A percentile compares a stretch with the other conserved stretches of the same genome.
Conservation (phyloP, 495 filamentous ascomycete genomes). For the Trichoderma virens region DNA sequence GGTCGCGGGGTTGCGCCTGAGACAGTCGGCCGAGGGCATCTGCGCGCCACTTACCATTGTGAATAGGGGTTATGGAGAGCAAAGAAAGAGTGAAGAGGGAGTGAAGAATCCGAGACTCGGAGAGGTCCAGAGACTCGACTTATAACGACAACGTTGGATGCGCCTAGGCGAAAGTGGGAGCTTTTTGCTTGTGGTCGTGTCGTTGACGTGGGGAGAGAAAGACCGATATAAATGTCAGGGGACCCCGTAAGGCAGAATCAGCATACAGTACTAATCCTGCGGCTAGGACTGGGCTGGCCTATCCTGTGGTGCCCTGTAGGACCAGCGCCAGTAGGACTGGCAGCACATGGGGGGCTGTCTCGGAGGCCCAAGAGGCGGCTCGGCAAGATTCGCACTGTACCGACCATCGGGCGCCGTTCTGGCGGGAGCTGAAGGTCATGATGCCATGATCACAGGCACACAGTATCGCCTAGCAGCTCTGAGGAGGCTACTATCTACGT, state of each 20-base stretch:
- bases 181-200: neutral
- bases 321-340: too few species aligned
- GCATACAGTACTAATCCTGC: neutral
- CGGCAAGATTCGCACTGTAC: neutral
- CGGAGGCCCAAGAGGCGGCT: neutral
- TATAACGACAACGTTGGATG: neutral
- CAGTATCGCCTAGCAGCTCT: neutral
- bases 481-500: neutral
- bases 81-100: neutral
- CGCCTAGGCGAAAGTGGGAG: neutral
- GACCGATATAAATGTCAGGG: neutral
- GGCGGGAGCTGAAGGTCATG: neutral
- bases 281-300: slow-evolving; percentile 1
- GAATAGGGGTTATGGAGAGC: neutral
- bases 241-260: slow-evolving; percentile 4
- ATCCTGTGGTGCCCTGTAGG: too few species aligned
- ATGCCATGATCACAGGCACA: neutral
- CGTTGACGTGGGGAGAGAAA: slow-evolving; percentile 8
- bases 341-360: neutral
- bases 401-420: neutral
- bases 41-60: neutral
- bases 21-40: neutral
- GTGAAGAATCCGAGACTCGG: neutral
- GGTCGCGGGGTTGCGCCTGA: slow-evolving; percentile 11
- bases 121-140: neutral